Percentiles rank a stretch among this genome's conserved stretches.
Conservation (phyloP, 2,329 filamentous ascomycete species). For the Ceratocystis albifundus region DNA sequence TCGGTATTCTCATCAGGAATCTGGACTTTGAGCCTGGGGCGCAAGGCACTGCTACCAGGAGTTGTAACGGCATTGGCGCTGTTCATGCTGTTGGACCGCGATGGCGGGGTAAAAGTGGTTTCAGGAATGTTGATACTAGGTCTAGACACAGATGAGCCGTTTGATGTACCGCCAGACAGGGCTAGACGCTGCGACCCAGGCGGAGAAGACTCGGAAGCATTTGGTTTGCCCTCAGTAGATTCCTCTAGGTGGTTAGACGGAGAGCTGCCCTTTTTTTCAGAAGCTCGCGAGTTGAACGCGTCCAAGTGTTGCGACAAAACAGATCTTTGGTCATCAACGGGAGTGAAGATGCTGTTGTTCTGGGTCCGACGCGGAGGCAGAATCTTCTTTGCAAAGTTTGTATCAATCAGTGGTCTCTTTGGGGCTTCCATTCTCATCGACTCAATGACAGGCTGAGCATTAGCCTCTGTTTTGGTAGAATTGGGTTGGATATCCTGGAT, state of each 20-base stretch:
- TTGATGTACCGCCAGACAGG: not conserved
- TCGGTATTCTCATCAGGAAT: conserved; percentile 56
- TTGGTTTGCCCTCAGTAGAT: conserved; percentile 38
- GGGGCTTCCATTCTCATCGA: conserved; percentile 32
- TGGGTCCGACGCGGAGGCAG: conserved; percentile 48
- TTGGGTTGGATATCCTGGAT: conserved; percentile 24
- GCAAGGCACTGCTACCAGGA: conserved; percentile 46
- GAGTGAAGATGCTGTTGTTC: conserved; percentile 88
- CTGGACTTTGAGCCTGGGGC: conserved; percentile 80
- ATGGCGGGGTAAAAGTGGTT: conserved; percentile 55
- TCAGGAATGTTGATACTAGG: conserved; percentile 49
- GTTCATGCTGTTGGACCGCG: conserved; percentile 68
- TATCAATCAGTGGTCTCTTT: conserved; percentile 40
- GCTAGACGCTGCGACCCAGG: conserved; percentile 30
- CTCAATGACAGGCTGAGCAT: conserved; percentile 38
- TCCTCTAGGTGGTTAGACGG: conserved; percentile 47
- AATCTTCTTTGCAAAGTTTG: conserved; percentile 44
- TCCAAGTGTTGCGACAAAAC: conserved; percentile 75
- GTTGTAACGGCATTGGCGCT: conserved; percentile 54
- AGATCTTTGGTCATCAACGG: conserved; percentile 85
- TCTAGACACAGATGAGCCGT: not conserved
- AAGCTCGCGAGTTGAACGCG: conserved; percentile 47
- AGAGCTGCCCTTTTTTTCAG: conserved; percentile 28
- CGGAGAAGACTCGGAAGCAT: conserved; percentile 46
- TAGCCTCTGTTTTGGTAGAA: conserved; percentile 31